Conservation (phyloP, 768 basidiomycete species). For the Daedaleopsis sinensis region DNA sequence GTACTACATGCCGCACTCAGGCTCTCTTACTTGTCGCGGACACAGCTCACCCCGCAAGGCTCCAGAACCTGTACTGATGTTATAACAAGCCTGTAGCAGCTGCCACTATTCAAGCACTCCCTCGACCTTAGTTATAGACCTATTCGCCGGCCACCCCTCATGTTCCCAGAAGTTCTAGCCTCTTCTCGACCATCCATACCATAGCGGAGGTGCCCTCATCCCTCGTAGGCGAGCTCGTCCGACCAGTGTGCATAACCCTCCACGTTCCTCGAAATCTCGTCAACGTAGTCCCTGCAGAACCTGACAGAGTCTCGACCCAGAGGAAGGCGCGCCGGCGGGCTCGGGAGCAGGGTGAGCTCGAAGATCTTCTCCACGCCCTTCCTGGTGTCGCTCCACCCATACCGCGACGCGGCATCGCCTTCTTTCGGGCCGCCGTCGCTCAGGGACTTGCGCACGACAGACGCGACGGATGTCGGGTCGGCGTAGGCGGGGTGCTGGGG, state of each 20-base stretch:
- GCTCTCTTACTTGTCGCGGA: too few species aligned
- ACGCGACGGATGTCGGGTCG: background rate
- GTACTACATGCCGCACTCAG: too few species aligned
- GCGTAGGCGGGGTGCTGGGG: background rate
- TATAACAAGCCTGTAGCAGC: too few species aligned
- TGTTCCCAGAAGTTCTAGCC: too few species aligned
- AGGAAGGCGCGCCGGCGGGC: slow-evolving; percentile 15
- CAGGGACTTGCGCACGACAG: background rate
- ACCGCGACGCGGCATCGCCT: background rate
- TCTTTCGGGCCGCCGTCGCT: background rate
- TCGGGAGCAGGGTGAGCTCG: slow-evolving; percentile 10
- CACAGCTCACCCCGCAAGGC: too few species aligned
- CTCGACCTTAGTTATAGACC: too few species aligned
- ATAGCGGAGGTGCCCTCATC: too few species aligned
- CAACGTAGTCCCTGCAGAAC: background rate
- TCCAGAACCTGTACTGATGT: too few species aligned
- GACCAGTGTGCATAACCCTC: slow-evolving; percentile 17
- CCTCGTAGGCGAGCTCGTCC: too few species aligned
- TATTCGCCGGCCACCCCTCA: too few species aligned
- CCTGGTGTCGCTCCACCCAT: slow-evolving; percentile 8
- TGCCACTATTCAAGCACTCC: too few species aligned
- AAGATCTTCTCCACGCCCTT: slow-evolving; percentile 20
- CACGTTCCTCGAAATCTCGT: slow-evolving; percentile 8
- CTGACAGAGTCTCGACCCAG: slow-evolving; percentile 18
- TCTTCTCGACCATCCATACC: too few species aligned